Conservation (phyloP, 768 basidiomycete species). For the Agaricus bisporus region DNA sequence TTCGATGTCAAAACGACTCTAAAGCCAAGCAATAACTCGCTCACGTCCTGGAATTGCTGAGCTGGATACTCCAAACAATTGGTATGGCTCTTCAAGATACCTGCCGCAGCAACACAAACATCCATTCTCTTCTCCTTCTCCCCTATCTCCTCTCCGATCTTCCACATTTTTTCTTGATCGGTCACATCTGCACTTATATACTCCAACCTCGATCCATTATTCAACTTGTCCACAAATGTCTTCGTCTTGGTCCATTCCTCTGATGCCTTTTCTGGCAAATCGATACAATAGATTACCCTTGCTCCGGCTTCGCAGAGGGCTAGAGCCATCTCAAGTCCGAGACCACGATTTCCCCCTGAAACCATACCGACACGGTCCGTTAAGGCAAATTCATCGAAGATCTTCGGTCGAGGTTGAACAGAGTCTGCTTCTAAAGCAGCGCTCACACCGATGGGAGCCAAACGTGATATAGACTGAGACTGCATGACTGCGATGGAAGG, state of each 20-base stretch:
- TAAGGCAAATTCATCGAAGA: conserved; percentile 55
- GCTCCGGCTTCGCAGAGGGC: conserved; percentile 70
- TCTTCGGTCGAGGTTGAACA: conserved; percentile 36
- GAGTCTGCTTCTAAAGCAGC: conserved; percentile 44
- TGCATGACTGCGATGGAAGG: neutral
- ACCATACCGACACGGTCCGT: conserved; percentile 54
- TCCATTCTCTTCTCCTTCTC: conserved; percentile 68
- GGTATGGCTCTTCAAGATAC: conserved; percentile 52
- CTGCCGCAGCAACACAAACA: conserved; percentile 73
- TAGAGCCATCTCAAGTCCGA: conserved; percentile 82
- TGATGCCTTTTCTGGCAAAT: conserved; percentile 50
- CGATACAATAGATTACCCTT: conserved; percentile 62
- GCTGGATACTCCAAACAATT: conserved; percentile 65
- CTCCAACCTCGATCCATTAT: conserved; percentile 38
- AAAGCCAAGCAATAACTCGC: conserved; percentile 2
- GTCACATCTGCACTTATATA: conserved; percentile 64
- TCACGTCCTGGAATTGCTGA: conserved; percentile 57
- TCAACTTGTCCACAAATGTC: conserved; percentile 44
- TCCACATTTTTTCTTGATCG: conserved; percentile 57
- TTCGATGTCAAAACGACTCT: neutral
- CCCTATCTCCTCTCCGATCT: conserved; percentile 49
- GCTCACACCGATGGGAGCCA: conserved; percentile 57
- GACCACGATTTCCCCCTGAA: conserved; percentile 59
- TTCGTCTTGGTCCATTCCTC: conserved; percentile 50
- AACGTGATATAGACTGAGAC: conserved; percentile 41